Base-by-base conservation (phyloP, 768 basidiomycete genomes). In the Stropharia rugosoannulata region DNA sequence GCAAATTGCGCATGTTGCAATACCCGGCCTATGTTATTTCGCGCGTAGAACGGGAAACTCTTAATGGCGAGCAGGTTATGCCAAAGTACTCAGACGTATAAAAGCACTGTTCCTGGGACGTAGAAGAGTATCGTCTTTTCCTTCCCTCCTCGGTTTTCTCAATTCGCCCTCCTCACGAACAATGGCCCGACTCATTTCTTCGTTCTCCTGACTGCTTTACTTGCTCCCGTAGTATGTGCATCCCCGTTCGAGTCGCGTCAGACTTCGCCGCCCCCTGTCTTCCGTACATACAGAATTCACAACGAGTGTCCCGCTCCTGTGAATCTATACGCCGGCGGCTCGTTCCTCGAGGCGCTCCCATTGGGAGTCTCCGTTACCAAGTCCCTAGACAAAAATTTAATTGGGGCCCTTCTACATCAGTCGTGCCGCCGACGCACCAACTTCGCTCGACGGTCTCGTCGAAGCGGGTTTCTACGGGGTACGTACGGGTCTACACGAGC, bases 261-360 rank as follows among this genome's bases (percentile, higher is more conserved):
- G 54, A 22, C 49, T n/a, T 39, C 39, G 2, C 38, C 38, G 1
- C 39, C 54, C 10, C 66, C 62, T 52, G 52, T 56, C 39, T 22
- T 22, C 22, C 22, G 22, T 22, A 22, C 22, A 4, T 22, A 22
- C 22, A 22, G 22, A 22, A 57, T 68, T 6, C 55, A 57, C 52
- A 70, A 70, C 54, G 45, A 55, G 9, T 70, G 68, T 37, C 67
- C 67, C 4, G 43, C 49, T n/a, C 22, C 58, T 7, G 57, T 69
- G 36, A 61, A 64, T n/a, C 54, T 68, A 12, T 65, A 59, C 51
- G 62, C 66, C 41, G 62, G 44, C 2, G 61, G 61, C 3, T 37
- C 48, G 7, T 49, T 54, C 2, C 60, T 66, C 13, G 56, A 59
- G 35, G 60, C 40, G 9, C 54, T 68, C 19, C 46, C 49, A 4